phyloP scores from a whole-genome alignment of 371 early-diverging fungal species.

The Mucor mucedo region DNA sequence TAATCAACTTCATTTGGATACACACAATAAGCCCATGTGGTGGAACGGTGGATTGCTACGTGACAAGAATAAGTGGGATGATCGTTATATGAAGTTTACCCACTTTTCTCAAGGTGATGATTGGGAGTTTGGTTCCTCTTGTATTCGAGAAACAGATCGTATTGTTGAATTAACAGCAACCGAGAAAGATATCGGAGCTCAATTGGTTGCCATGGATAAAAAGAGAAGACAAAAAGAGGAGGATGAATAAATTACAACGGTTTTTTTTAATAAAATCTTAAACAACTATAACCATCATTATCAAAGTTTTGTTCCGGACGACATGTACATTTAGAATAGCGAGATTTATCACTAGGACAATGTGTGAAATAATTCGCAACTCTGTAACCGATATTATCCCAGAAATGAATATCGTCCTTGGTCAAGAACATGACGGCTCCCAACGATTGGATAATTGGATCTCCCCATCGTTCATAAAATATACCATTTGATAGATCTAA shows the following conservation, averaged over 20 bases:
- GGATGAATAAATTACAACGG: too few species aligned
- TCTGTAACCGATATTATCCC: slow-evolving; percentile 49
- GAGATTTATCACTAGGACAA: slow-evolving; percentile 34
- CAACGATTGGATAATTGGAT: slow-evolving; percentile 49
- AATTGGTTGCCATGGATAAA: slow-evolving; percentile 26
- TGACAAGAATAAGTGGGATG: slow-evolving; percentile 49
- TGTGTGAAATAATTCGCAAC: slow-evolving; percentile 46
- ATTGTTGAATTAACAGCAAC: slow-evolving; percentile 20
- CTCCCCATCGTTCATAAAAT: slow-evolving; percentile 88
- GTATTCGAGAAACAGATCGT: slow-evolving; percentile 35
- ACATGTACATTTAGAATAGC: slow-evolving; percentile 41
- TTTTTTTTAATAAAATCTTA: slow-evolving; percentile 32
- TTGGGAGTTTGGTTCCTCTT: slow-evolving; percentile 41
- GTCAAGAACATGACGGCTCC: slow-evolving; percentile 43
- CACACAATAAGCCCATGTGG: slow-evolving; percentile 48
- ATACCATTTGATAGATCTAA: slow-evolving; percentile 86
- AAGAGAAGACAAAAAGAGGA: slow-evolving; percentile 3
- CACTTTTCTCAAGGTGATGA: slow-evolving; percentile 36
- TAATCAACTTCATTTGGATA: slow-evolving; percentile 53
- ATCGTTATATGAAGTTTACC: slow-evolving; percentile 40
- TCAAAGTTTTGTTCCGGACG: slow-evolving; percentile 50
- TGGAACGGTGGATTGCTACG: slow-evolving; percentile 58
- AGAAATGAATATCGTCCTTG: slow-evolving; percentile 50
- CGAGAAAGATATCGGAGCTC: slow-evolving; percentile 18
- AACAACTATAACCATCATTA: slow-evolving; percentile 46